Percentiles rank a stretch among this genome's conserved stretches.
These are phyloP conservation scores for Peronospora destructor DNA, from an alignment of 352 stramenopile species.

Conservation along the genomic window DNA sequence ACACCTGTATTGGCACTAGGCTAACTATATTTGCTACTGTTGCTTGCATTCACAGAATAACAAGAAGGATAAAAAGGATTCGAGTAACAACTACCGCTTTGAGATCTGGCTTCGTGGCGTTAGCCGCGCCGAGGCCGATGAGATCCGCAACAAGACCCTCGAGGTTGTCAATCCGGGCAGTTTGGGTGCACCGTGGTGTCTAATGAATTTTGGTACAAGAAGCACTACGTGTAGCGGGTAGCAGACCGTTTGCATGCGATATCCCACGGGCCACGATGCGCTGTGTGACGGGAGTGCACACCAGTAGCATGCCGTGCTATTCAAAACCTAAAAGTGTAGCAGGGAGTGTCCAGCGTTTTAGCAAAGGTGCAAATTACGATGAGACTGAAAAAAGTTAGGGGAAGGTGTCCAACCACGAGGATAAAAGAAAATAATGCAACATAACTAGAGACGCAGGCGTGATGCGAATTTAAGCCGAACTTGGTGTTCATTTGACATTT, in stretches of 20 bases:
- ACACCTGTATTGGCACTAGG: not conserved
- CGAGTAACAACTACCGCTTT: slow-evolving; percentile 79
- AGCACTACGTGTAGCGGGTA: slow-evolving; percentile 50
- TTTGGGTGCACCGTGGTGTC: slow-evolving; percentile 35
- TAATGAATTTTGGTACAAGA: slow-evolving; percentile 76
- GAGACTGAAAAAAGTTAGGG: slow-evolving; percentile 10
- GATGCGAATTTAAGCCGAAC: slow-evolving; percentile 10
- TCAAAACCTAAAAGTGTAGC: not conserved
- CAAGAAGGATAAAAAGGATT: slow-evolving; percentile 81
- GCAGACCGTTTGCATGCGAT: slow-evolving; percentile 6
- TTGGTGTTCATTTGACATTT: slow-evolving; percentile 6
- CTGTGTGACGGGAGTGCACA: not conserved
- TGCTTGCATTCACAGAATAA: slow-evolving; percentile 50
- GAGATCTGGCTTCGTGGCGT: slow-evolving; percentile 75
- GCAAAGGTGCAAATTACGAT: not conserved
- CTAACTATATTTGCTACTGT: not conserved
- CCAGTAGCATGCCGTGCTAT: not conserved
- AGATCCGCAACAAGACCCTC: slow-evolving; percentile 67
- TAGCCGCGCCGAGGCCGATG: slow-evolving; percentile 55
- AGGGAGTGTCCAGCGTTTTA: not conserved
- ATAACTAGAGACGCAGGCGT: slow-evolving; percentile 19
- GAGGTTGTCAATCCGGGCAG: slow-evolving; percentile 62
- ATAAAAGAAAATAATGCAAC: slow-evolving; percentile 9
- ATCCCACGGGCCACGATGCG: not conserved
- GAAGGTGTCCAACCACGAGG: too few species aligned